Evolutionary conservation across 1,139 yeast genomes (phyloP), one percentile per base, ranked within the genome.

Genomic region (Taphrina communis): DNA sequence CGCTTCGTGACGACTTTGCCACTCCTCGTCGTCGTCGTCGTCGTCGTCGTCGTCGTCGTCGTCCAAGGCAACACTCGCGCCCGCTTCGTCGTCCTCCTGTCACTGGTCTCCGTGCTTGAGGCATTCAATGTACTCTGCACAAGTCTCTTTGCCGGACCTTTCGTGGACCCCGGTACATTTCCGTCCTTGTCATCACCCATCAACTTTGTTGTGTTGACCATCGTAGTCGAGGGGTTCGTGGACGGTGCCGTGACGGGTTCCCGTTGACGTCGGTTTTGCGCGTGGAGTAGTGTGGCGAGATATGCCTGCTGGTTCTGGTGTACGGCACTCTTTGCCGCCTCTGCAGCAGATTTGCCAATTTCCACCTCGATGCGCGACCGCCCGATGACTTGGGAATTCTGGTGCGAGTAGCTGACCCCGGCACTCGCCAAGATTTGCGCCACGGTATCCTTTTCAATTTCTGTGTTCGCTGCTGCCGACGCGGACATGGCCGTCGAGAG

Each of bases 371-470:
- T 61, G 50, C 53, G 44, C 6, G 72, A 70, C 7, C 69, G 55
- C 2, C 71, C 71, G 19, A 71, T 35, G 12, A 71, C 65, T n/a
- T 70, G 70, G 9, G 61, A 60, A 38, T 71, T 70, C 39, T 71
- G 62, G 56, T 70, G 72, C 12, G 67, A 42, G 48, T 66, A 68
- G 39, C 63, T 44, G 14, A 70, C 72, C 12, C 72, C 73, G 9
- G 66, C 70, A 17, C 66, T 58, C 46, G 69, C 69, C 52, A 71
- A 46, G 9, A 71, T 71, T 36, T 70, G 71, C 14, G 70, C 39
- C 12, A 71, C 65, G 2, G 70, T 65, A 63, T 71, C 72, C 4
- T 2, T 25, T 4, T 25, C 31, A 4, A 4, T 2, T 25, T 25
- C 31, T 25, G 31, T 25, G 1, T 25, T 25, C 4, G 31, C 31